Evolutionary conservation across 805 yeast genomes (phyloP).

Genomic region (Tetrapisispora arboricola): DNA sequence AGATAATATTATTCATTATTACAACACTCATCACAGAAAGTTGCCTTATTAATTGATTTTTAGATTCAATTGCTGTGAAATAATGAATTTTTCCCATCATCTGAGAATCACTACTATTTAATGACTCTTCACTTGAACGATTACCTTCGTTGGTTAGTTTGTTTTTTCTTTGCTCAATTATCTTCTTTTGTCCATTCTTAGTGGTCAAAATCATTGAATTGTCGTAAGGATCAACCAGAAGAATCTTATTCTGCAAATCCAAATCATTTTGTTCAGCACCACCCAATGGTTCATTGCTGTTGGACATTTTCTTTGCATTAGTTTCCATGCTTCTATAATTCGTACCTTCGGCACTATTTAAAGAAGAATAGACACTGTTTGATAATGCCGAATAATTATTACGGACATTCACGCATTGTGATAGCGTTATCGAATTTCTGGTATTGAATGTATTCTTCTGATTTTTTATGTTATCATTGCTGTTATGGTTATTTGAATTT

Average conservation of each 20-base stretch:
- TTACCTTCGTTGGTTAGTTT: background rate
- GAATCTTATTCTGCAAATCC: background rate
- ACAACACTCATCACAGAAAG: slow-evolving; percentile 9
- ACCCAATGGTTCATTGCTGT: no score
- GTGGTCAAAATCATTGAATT: slow-evolving; percentile 11
- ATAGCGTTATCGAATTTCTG: slow-evolving; percentile 27
- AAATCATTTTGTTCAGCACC: no score
- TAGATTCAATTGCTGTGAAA: background rate
- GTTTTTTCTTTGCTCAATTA: background rate
- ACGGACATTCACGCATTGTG: slow-evolving; percentile 31
- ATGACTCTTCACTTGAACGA: background rate
- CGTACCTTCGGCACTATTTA: slow-evolving; percentile 7
- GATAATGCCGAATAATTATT: slow-evolving; percentile 27
- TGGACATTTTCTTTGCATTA: background rate
- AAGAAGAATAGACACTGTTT: slow-evolving; percentile 23
- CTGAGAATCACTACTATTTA: background rate
- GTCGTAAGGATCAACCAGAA: slow-evolving; percentile 1
- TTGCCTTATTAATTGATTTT: slow-evolving; percentile 6
- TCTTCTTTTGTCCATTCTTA: slow-evolving; percentile 5
- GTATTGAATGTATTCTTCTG: background rate
- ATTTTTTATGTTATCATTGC: background rate
- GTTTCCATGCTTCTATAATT: background rate
- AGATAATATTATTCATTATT: slow-evolving; percentile 12
- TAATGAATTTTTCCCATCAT: background rate
- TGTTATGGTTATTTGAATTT: background rate